These are phyloP conservation scores for Colletotrichum abscissum DNA, from an alignment of 2,329 filamentous ascomycete species.

Conservation along the genomic window DNA sequence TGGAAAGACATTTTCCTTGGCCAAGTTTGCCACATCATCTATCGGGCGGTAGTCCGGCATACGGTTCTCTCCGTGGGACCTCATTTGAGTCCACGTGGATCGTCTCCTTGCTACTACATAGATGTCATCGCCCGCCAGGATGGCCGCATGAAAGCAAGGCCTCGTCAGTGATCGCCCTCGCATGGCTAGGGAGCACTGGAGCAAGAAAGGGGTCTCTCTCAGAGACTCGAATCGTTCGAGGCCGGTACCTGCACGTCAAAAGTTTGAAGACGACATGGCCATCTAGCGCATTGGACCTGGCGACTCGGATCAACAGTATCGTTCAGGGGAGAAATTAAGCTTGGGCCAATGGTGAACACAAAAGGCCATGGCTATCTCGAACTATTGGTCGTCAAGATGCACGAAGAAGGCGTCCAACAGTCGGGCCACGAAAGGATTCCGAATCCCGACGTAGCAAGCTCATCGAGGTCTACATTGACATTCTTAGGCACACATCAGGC, in stretches of 20 bases:
- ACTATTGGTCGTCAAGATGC: not conserved
- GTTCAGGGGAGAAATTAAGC: not conserved
- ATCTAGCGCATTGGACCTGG: not conserved
- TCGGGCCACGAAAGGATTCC: not conserved
- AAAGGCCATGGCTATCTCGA: not conserved
- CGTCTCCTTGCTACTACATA: not conserved
- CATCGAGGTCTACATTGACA: not conserved
- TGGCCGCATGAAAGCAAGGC: not conserved
- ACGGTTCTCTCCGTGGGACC: not conserved
- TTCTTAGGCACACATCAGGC: not conserved
- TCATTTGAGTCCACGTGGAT: constrained; percentile 10
- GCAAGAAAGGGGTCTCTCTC: not conserved
- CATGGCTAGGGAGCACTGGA: not conserved
- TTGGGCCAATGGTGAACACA: not conserved
- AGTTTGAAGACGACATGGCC: not conserved
- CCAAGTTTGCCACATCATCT: constrained; percentile 30
- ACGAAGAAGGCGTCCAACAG: not conserved
- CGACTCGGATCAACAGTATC: not conserved
- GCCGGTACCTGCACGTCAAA: not conserved
- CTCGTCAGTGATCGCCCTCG: constrained; percentile 10
- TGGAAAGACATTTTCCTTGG: constrained; percentile 16
- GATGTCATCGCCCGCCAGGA: constrained; percentile 21
- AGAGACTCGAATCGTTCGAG: not conserved
- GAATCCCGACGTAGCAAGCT: not conserved
- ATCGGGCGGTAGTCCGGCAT: not conserved